These are phyloP conservation scores for Sungouiozyma intestinalis DNA, from an alignment of 805 yeast genomes.

Conservation along the genomic window DNA sequence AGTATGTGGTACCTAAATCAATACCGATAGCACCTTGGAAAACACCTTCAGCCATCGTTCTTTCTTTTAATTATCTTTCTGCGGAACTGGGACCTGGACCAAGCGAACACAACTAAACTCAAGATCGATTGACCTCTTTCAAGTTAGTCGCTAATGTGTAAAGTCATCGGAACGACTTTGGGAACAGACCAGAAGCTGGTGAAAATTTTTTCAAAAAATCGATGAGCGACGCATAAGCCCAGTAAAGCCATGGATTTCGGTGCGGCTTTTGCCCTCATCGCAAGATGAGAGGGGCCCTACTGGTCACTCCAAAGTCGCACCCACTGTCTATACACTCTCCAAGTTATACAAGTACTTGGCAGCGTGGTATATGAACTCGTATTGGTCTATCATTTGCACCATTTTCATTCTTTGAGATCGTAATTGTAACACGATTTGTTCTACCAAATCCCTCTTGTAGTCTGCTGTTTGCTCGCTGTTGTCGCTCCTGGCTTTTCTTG, in stretches of 20 bases:
- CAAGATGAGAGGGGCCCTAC: background rate
- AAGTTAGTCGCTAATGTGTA: background rate
- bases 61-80: background rate
- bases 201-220: background rate
- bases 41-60: constrained; percentile 88
- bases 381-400: constrained; percentile 29
- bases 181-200: background rate
- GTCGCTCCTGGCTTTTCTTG: background rate
- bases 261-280: background rate
- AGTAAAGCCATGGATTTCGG: background rate
- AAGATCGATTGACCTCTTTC: background rate
- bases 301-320: too few relatives aligned
- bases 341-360: constrained; percentile 13
- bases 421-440: constrained; percentile 26
- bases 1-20: constrained; percentile 87
- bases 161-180: background rate
- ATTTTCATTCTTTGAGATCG: constrained; percentile 28
- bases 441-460: constrained; percentile 24
- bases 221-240: background rate
- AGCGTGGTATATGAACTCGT: constrained; percentile 26
- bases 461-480: constrained; percentile 1
- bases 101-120: background rate
- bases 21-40: constrained; percentile 99
- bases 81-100: background rate
- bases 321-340: too few relatives aligned